Conservation (phyloP, 2,329 filamentous ascomycete species). For the Fusarium continuum region DNA sequence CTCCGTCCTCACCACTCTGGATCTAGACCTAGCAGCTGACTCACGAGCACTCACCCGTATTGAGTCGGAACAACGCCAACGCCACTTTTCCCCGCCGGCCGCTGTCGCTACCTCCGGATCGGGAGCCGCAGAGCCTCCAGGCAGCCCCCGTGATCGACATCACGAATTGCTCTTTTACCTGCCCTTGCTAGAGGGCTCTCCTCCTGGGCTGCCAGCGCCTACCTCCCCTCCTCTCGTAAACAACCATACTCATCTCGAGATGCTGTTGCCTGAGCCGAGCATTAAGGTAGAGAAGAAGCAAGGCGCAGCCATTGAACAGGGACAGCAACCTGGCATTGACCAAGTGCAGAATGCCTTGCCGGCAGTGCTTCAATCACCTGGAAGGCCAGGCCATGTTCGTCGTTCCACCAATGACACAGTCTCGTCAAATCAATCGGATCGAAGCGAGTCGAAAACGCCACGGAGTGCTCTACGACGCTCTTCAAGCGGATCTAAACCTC, state of each 20-base stretch:
- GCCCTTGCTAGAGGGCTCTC: slow-evolving; percentile 64
- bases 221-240: slow-evolving; percentile 29
- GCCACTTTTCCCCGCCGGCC: slow-evolving; percentile 46
- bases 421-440: slow-evolving; percentile 62
- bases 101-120: slow-evolving; percentile 43
- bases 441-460: slow-evolving; percentile 59
- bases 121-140: slow-evolving; percentile 46
- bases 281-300: slow-evolving; percentile 38
- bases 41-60: slow-evolving; percentile 46
- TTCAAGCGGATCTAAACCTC: slow-evolving; percentile 60
- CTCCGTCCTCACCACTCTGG: slow-evolving; percentile 48
- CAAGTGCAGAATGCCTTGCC: slow-evolving; percentile 27
- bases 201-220: slow-evolving; percentile 40
- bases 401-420: slow-evolving; percentile 57
- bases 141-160: slow-evolving; percentile 64
- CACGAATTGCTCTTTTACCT: slow-evolving; percentile 71
- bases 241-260: slow-evolving; percentile 27
- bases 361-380: slow-evolving; percentile 32
- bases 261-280: slow-evolving; percentile 43
- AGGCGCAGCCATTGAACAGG: slow-evolving; percentile 39
- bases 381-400: slow-evolving; percentile 50
- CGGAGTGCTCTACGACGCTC: slow-evolving; percentile 68
- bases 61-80: slow-evolving; percentile 46
- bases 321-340: slow-evolving; percentile 22
- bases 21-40: slow-evolving; percentile 50